Percentiles rank a stretch among this genome's conserved stretches.
phyloP scores from a whole-genome alignment of 192 early-diverging fungal genomes.

The Coemansia sp. region DNA sequence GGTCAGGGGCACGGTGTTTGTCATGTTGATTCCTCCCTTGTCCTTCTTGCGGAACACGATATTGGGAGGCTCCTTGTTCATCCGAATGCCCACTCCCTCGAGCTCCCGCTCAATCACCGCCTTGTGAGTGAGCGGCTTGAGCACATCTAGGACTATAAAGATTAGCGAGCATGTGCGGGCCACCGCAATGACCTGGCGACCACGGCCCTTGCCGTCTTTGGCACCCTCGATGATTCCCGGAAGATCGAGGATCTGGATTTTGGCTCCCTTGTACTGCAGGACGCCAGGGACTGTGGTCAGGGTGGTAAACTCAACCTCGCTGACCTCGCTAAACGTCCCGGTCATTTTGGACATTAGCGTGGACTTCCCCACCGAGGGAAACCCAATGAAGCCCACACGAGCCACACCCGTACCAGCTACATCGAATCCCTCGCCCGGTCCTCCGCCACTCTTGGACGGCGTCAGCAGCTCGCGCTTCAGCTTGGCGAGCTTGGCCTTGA shows the following conservation, averaged over 20 bases:
- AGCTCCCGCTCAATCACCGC: constrained; percentile 93
- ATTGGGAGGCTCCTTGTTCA: constrained; percentile 95
- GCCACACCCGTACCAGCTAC: constrained; percentile 99
- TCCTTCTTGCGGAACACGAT: constrained; percentile 98
- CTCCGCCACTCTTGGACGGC: constrained; percentile 80
- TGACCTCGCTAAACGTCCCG: constrained; percentile 93
- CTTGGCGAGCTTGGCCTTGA: constrained; percentile 98
- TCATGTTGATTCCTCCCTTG: constrained; percentile 95
- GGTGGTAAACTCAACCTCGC: constrained; percentile 98
- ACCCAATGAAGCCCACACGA: constrained; percentile 93
- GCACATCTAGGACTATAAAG: constrained; percentile 94
- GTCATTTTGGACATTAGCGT: constrained; percentile 97
- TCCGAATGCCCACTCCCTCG: constrained; percentile 94
- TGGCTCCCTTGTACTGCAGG: constrained; percentile 93
- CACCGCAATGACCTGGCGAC: constrained; percentile 91
- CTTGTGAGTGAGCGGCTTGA: constrained; percentile 95
- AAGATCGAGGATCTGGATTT: constrained; percentile 98
- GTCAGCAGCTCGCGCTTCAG: constrained; percentile 90
- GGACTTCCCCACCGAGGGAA: constrained; percentile 97
- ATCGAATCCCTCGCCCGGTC: constrained; percentile 91
- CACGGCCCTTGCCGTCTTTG: constrained; percentile 99
- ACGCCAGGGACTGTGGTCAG: constrained; percentile 97
- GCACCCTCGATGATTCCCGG: constrained; percentile 98
- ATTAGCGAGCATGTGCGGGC: constrained; percentile 97
- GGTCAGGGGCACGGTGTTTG: constrained; percentile 86